phyloP scores from a whole-genome alignment of 129 eudicot species.

The Cynara cardunculus region DNA sequence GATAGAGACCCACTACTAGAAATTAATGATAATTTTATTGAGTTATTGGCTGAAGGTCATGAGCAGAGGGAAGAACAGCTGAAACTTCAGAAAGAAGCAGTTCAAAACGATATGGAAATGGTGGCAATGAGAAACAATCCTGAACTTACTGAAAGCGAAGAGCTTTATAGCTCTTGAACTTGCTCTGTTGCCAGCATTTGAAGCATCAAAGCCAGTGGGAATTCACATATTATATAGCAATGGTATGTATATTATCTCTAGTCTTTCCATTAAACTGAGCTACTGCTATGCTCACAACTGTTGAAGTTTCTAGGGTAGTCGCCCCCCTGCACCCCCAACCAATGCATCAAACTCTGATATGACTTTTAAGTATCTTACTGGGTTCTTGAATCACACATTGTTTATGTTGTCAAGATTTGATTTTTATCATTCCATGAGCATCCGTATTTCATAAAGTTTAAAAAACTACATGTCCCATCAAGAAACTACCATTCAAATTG shows the following conservation, averaged over 20 bases:
- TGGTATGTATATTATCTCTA: background rate
- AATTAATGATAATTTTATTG: slow-evolving; percentile 63
- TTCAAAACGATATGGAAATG: slow-evolving; percentile 41
- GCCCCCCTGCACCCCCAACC: too few relatives aligned
- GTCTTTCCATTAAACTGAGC: background rate
- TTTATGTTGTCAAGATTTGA: background rate
- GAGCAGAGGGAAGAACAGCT: slow-evolving; percentile 41
- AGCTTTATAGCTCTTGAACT: slow-evolving; percentile 20
- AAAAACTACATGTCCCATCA: background rate
- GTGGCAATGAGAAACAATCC: slow-evolving; percentile 28
- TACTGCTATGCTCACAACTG: too few relatives aligned
- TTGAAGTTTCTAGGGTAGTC: too few relatives aligned
- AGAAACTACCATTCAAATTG: background rate
- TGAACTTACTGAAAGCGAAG: slow-evolving; percentile 20
- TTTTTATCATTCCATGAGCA: background rate
- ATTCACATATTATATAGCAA: background rate
- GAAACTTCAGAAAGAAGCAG: slow-evolving; percentile 38
- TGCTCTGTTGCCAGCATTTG: background rate
- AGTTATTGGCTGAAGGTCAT: slow-evolving; percentile 64
- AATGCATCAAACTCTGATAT: too few relatives aligned
- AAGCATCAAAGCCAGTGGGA: background rate
- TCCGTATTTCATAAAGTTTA: background rate
- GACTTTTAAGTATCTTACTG: background rate
- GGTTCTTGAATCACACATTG: background rate
- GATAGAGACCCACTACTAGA: slow-evolving; percentile 68